These are phyloP conservation scores for Mycena leptocephala DNA, from an alignment of 768 basidiomycete genomes.

Conservation along the genomic window DNA sequence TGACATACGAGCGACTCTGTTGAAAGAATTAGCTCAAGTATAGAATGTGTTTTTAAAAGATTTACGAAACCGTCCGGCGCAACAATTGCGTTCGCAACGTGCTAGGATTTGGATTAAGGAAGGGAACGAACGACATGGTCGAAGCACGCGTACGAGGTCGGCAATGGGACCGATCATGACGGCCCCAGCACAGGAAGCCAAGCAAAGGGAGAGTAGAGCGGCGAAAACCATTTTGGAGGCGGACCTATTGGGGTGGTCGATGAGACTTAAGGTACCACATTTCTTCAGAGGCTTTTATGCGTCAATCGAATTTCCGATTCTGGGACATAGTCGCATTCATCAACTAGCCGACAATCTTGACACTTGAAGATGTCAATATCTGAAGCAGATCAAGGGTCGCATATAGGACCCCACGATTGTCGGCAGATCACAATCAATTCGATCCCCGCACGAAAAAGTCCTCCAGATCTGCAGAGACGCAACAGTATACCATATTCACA, in stretches of 20 bases:
- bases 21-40: too few species aligned
- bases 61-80: constrained; percentile 57
- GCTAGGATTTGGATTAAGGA: not conserved
- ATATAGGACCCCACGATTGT: constrained; percentile 16
- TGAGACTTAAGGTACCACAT: not conserved
- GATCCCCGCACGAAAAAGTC: not conserved
- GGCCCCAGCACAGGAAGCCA: not conserved
- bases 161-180: constrained; percentile 19
- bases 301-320: not conserved
- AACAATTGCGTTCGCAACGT: constrained; percentile 51
- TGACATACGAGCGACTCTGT: constrained; percentile 49
- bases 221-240: constrained; percentile 13
- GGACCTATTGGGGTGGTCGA: not conserved
- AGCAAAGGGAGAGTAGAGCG: constrained; percentile 5
- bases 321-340: not conserved
- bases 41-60: too few species aligned
- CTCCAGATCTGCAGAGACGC: not conserved
- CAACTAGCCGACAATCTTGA: not conserved
- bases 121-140: not conserved
- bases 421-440: not conserved
- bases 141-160: not conserved
- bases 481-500: not conserved
- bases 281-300: constrained; percentile 10
- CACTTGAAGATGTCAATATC: not conserved
- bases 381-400: not conserved